Evolutionary conservation across 2,329 filamentous ascomycete genomes (phyloP), one percentile per base, ranked within the genome.

Genomic region (Trichoderma sp.): DNA sequence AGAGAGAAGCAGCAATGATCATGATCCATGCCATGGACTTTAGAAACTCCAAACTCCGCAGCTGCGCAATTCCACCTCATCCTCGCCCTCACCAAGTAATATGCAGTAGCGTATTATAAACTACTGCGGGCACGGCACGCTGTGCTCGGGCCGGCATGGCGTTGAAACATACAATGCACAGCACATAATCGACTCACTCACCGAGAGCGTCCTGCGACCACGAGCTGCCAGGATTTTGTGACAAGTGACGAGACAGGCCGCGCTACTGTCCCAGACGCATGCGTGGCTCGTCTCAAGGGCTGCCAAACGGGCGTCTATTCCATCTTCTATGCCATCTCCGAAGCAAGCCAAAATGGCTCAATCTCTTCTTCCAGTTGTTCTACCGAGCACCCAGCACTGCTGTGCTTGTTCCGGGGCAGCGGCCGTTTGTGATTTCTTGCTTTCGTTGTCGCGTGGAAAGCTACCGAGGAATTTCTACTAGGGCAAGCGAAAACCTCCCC

Each of bases 161-260:
- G 53, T 19, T 11, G 27, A 10, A 33, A 19, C 47, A 10, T 21
- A 24, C 11, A 35, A 13, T 49, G 13, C 5, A 21, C 21, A 4
- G 47, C 21, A 49, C 47, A 16, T 33, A 31, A 56, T 56, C 53
- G 53, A 19, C 53, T 31, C 27, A 49, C 37, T 31, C 37, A 56
- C 47, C 47, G 47, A 49, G n/a, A 24, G n/a, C n/a, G 43, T 49
- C 21, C 47, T 49, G n/a, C 53, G 27, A 57, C 16, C 53, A 66
- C 58, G 11, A 35, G n/a, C 14, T 33, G 19, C 53, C 40, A 59
- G 63, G 63, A 31, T 49, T 47, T 59, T 67, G 55, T 59, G 63
- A 67, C 21, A 59, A 59, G 55, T 67, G 53, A 67, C 55, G n/a
- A 29, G 58, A 59, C 21, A 21, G 56, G 27, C n/a, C 40, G 55